Evolutionary conservation across 345 rosid genomes (phyloP).

Genomic region (Salix koriyanagi): DNA sequence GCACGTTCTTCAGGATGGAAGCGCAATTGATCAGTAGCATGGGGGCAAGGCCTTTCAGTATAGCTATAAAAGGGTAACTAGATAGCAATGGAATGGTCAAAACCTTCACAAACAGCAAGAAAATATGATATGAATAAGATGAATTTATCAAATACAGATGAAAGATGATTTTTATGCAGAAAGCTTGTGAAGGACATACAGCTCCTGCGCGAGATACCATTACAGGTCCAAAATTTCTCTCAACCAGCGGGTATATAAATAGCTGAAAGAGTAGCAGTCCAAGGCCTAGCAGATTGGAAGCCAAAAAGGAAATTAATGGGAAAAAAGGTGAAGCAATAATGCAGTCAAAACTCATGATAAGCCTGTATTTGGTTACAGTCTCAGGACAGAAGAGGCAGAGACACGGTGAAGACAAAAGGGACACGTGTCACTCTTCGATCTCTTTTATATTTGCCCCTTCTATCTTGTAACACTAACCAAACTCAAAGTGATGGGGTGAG

Average conservation of each 20-base stretch:
- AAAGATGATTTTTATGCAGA: not conserved
- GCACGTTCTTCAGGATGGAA: constrained; percentile 44
- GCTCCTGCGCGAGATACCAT: constrained; percentile 41
- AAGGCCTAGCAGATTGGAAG: constrained; percentile 26
- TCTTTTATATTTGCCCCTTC: not conserved
- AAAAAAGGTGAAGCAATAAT: not conserved
- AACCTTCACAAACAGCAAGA: constrained; percentile 27
- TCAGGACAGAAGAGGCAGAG: too few relatives aligned
- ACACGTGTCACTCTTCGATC: too few relatives aligned
- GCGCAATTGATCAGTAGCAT: constrained; percentile 34
- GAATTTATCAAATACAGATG: not conserved
- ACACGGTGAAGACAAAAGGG: too few relatives aligned
- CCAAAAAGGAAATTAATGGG: not conserved
- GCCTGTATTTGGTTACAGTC: not conserved
- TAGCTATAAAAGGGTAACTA: constrained; percentile 41
- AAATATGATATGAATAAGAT: not conserved
- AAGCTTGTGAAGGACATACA: constrained; percentile 21
- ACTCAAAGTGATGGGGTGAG: not conserved
- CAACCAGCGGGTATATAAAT: constrained; percentile 39
- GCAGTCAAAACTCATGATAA: not conserved
- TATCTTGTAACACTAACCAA: not conserved
- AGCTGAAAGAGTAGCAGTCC: constrained; percentile 52
- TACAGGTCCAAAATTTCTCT: constrained; percentile 42
- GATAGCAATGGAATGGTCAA: constrained; percentile 37
- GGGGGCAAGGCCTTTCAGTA: constrained; percentile 32